Conservation (phyloP, 441 rosid genomes). For the Euphorbia corollata region DNA sequence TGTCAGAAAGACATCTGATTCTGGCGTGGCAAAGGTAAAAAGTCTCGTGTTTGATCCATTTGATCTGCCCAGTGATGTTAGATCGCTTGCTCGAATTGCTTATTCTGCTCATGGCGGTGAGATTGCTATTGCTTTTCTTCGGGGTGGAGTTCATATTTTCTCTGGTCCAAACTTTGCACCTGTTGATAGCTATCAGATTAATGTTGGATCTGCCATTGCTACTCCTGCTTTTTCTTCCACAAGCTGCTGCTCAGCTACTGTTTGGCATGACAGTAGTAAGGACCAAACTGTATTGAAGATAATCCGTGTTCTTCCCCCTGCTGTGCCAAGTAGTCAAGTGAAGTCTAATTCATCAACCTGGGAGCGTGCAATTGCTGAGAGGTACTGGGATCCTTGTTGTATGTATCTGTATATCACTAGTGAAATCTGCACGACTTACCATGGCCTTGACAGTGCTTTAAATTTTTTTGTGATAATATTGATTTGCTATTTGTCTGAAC, state of each 20-base stretch:
- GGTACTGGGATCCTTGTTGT: constrained; percentile 34
- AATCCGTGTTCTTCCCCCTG: constrained; percentile 93
- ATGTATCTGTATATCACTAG: background rate
- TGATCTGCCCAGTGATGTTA: constrained; percentile 94
- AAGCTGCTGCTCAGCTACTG: constrained; percentile 98
- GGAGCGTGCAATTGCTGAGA: constrained; percentile 99
- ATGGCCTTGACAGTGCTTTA: background rate
- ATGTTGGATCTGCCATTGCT: constrained; percentile 95
- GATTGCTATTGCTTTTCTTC: constrained; percentile 89
- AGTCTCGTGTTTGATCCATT: constrained; percentile 89
- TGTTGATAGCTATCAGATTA: constrained; percentile 89
- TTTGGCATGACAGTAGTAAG: constrained; percentile 83
- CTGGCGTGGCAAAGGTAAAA: constrained; percentile 52
- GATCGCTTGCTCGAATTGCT: constrained; percentile 89
- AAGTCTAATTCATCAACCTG: constrained; percentile 75
- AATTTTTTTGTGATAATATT: constrained; percentile 10
- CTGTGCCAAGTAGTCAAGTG: constrained; percentile 68
- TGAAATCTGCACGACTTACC: background rate
- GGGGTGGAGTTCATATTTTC: constrained; percentile 95
- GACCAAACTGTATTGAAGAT: constrained; percentile 87
- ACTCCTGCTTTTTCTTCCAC: constrained; percentile 98
- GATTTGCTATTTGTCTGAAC: constrained; percentile 23
- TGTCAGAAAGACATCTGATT: constrained; percentile 46
- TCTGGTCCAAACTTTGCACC: constrained; percentile 90
- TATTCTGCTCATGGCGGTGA: constrained; percentile 99